These are phyloP conservation scores for Viola odorata DNA, from an alignment of 345 rosid genomes.

Conservation along the genomic window DNA sequence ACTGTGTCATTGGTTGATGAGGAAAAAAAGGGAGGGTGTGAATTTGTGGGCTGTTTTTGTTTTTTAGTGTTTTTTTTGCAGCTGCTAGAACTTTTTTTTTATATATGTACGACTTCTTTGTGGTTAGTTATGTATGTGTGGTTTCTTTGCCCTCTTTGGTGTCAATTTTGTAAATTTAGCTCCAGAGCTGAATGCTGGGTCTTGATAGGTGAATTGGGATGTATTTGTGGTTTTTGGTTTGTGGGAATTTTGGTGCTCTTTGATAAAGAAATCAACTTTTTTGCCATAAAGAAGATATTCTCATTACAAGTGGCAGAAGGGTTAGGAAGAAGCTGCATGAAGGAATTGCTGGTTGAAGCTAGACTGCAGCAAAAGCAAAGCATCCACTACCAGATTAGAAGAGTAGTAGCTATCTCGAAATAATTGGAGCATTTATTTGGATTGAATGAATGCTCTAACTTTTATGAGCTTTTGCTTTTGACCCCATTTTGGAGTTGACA, in stretches of 20 bases:
- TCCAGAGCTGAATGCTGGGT: too few species aligned
- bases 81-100: background rate
- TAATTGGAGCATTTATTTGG: background rate
- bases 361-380: constrained; percentile 9
- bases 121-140: too few species aligned
- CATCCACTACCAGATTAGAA: constrained; percentile 4
- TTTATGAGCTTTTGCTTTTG: too few species aligned
- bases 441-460: background rate
- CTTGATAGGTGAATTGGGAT: background rate
- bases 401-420: constrained; percentile 3
- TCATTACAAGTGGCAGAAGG: constrained; percentile 1
- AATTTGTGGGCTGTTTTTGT: background rate
- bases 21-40: background rate
- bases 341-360: constrained; percentile 9
- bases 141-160: background rate
- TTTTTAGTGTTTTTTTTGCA: background rate
- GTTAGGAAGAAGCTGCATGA: background rate
- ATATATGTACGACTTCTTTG: too few species aligned
- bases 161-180: too few species aligned
- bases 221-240: background rate
- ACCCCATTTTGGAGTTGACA: too few species aligned
- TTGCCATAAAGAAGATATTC: background rate
- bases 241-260: background rate
- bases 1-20: background rate
- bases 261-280: constrained; percentile 1